Percentiles rank a stretch among this genome's conserved stretches.
phyloP scores from a whole-genome alignment of 208 protist species.

The Zelonia costaricensis region DNA sequence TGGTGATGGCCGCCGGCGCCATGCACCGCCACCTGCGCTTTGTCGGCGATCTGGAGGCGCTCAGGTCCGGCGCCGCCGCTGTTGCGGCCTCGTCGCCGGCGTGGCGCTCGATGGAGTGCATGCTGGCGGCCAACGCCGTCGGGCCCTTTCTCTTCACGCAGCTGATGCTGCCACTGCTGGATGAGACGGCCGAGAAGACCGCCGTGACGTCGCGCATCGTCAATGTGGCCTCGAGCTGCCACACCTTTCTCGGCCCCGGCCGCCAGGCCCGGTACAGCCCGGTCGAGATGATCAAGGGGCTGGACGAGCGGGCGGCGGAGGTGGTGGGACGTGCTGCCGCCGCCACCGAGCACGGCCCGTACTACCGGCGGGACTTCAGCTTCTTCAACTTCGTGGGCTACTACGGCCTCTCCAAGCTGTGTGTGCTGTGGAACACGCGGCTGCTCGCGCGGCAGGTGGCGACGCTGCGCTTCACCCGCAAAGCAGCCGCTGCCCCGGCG shows the following conservation, averaged over 20 bases:
- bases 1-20: constrained; percentile 84
- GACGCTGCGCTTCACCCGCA: constrained; percentile 31
- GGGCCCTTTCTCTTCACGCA: constrained; percentile 78
- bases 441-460: constrained; percentile 58
- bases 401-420: constrained; percentile 89
- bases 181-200: constrained; percentile 48
- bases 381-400: constrained; percentile 75
- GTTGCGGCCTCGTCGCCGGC: constrained; percentile 12
- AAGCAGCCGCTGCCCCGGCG: neutral
- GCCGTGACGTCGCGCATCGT: constrained; percentile 79
- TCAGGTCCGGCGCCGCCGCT: constrained; percentile 13
- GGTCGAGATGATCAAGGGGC: constrained; percentile 61
- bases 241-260: constrained; percentile 73
- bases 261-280: constrained; percentile 31
- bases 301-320: constrained; percentile 30
- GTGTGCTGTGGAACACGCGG: constrained; percentile 81
- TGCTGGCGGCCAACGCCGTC: constrained; percentile 81
- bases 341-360: neutral
- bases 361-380: constrained; percentile 49
- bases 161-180: constrained; percentile 71
- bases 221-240: constrained; percentile 85
- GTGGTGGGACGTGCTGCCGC: neutral
- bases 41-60: constrained; percentile 16
- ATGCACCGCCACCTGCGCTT: constrained; percentile 55
- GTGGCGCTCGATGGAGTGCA: constrained; percentile 64